phyloP scores from a whole-genome alignment of 2,329 filamentous ascomycete species.

The Arthroderma sp. region DNA sequence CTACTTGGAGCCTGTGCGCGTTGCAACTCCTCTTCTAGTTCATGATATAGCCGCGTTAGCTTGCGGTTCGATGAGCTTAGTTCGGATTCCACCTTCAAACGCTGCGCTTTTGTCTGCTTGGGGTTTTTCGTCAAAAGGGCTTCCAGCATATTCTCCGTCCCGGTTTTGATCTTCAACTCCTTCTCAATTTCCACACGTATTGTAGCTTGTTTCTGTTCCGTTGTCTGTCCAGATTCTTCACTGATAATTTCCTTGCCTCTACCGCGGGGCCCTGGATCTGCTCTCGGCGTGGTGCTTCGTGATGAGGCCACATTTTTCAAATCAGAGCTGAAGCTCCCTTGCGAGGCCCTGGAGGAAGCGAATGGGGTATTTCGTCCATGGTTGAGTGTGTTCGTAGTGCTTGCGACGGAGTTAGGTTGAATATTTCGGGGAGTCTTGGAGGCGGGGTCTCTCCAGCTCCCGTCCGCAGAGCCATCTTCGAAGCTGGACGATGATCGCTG shows the following conservation, averaged over 20 bases:
- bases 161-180: constrained; percentile 95
- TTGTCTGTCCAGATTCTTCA: constrained; percentile 46
- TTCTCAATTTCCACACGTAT: constrained; percentile 80
- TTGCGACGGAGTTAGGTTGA: constrained; percentile 43
- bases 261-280: constrained; percentile 42
- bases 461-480: constrained; percentile 25
- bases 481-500: constrained; percentile 24
- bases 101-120: constrained; percentile 84
- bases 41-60: constrained; percentile 45
- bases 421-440: constrained; percentile 24
- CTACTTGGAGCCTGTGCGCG: constrained; percentile 34
- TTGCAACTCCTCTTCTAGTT: constrained; percentile 48
- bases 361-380: constrained; percentile 51
- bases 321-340: constrained; percentile 82
- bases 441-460: constrained; percentile 25
- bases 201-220: constrained; percentile 60
- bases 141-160: constrained; percentile 94
- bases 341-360: constrained; percentile 57
- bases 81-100: constrained; percentile 69
- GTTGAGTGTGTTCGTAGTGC: constrained; percentile 45
- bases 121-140: constrained; percentile 87
- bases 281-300: constrained; percentile 46
- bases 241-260: constrained; percentile 37
- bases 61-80: constrained; percentile 74
- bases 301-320: constrained; percentile 56